Evolutionary conservation across 2,329 filamentous ascomycete species (phyloP).

Genomic region (Fusarium piperis): DNA sequence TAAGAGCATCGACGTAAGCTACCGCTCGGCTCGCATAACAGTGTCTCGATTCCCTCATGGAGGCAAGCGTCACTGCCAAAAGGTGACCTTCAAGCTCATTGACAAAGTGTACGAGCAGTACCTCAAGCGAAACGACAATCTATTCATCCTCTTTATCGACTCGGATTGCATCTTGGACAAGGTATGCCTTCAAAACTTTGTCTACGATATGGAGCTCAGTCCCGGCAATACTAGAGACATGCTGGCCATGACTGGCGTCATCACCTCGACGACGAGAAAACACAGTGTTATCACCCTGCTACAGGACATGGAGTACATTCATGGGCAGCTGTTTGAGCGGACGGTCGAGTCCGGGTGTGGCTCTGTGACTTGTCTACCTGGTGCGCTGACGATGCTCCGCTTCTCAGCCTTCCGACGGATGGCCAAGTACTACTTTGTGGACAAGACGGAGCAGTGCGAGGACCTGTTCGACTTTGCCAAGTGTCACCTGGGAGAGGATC

Average conservation of each 20-base stretch:
- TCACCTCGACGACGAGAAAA: slow-evolving; percentile 90
- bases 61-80: slow-evolving; percentile 93
- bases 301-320: slow-evolving; percentile 98
- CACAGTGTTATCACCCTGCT: slow-evolving; percentile 90
- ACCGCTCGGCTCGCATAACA: slow-evolving; percentile 84
- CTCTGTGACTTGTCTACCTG: slow-evolving; percentile 92
- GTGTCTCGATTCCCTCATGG: slow-evolving; percentile 93
- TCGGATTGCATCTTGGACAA: slow-evolving; percentile 95
- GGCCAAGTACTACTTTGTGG: slow-evolving; percentile 98
- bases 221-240: slow-evolving; percentile 91
- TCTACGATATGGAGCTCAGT: slow-evolving; percentile 98
- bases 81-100: slow-evolving; percentile 90
- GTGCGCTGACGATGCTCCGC: slow-evolving; percentile 92
- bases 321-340: slow-evolving; percentile 94
- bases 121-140: slow-evolving; percentile 84
- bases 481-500: slow-evolving; percentile 92
- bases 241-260: slow-evolving; percentile 97
- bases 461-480: slow-evolving; percentile 98
- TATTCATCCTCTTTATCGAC: slow-evolving; percentile 97
- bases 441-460: slow-evolving; percentile 94
- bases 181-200: slow-evolving; percentile 94
- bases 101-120: slow-evolving; percentile 93
- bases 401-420: slow-evolving; percentile 97
- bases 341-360: slow-evolving; percentile 96
- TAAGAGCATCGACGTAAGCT: slow-evolving; percentile 88